These are phyloP conservation scores for Paecilomyces niveus DNA, from an alignment of 2,329 filamentous ascomycete genomes.

Conservation along the genomic window DNA sequence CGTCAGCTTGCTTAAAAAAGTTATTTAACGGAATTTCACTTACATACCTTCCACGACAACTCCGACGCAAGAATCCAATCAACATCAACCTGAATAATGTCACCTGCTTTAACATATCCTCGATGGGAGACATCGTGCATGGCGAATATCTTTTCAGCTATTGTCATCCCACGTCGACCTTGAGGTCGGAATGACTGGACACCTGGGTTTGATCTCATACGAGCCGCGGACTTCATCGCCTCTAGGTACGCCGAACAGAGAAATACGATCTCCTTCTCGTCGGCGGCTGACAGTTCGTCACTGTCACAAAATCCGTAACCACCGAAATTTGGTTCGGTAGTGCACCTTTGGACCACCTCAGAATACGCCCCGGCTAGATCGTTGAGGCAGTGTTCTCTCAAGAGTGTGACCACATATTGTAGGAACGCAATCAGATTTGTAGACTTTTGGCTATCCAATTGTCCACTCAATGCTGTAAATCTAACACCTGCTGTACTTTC, in stretches of 20 bases:
- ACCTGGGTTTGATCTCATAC: constrained; percentile 3
- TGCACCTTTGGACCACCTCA: background rate
- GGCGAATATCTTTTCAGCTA: constrained; percentile 42
- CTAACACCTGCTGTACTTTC: background rate
- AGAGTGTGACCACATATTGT: background rate
- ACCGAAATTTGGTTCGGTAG: constrained; percentile 8
- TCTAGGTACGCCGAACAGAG: constrained; percentile 20
- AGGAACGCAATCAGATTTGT: background rate
- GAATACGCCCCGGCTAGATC: background rate
- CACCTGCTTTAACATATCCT: constrained; percentile 30
- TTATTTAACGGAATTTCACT: background rate
- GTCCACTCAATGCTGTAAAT: background rate
- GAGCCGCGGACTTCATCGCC: constrained; percentile 20
- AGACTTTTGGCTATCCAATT: background rate
- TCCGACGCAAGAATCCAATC: constrained; percentile 44
- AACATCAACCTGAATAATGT: constrained; percentile 37
- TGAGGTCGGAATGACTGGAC: constrained; percentile 8
- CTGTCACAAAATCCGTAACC: constrained; percentile 7
- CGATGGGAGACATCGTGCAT: constrained; percentile 31
- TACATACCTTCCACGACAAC: constrained; percentile 30
- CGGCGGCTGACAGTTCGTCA: background rate
- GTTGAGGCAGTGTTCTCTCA: background rate
- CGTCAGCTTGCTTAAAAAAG: background rate
- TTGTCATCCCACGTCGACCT: constrained; percentile 29
- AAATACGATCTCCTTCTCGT: constrained; percentile 17